Base-by-base conservation (phyloP, 768 basidiomycete species). In the Pleurotus giganteus region DNA sequence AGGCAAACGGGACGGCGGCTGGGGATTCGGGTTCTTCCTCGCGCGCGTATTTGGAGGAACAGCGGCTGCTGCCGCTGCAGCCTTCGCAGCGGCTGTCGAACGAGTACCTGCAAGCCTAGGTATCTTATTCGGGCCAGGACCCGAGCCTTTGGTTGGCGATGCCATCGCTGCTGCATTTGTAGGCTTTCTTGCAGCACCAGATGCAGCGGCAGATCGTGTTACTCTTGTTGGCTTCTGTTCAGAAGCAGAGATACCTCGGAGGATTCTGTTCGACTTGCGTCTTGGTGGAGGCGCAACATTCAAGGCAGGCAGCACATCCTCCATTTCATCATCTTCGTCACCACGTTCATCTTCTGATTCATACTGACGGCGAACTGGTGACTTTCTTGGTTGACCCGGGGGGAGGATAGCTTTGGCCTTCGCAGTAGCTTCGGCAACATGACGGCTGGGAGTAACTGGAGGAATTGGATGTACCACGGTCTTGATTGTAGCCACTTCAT, bases 331-430 rank as follows among this genome's bases (percentile, higher is more conserved):
- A 39, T 89, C 87, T 47, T 84, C 82, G 44, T 85, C 85, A 58
- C 88, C 88, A 2, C 49, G n/a, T 34, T 51, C 49, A 5, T 51
- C 49, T 11, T 51, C 49, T 24, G 49, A 51, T 50, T 80, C 76
- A 1, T 84, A 83, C 13, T 74, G 65, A 54, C 89, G 84, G 70
- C 94, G 92, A 52, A 83, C 79, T 0, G 94, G 94, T 0, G 93
- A 94, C 74, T 96, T 97, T 60, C 86, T 85, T 27, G 89, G 91
- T 65, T 91, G 92, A 17, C 87, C 89, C 7, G 88, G 90, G 17
- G 91, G 87, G 9, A 82, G 80, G 19, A 90, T 89, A 15, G 79
- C 82, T 28, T 79, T 80, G 0, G 90, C 88, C 56, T 83, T 85
- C 8, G 87, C 87, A 9, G 85, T 72, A 8, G 88, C 89, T 6